A percentile compares a stretch with the other conserved stretches of the same genome.
phyloP scores from a whole-genome alignment of 2,329 filamentous ascomycete genomes.

The Sporothrix sp. region DNA sequence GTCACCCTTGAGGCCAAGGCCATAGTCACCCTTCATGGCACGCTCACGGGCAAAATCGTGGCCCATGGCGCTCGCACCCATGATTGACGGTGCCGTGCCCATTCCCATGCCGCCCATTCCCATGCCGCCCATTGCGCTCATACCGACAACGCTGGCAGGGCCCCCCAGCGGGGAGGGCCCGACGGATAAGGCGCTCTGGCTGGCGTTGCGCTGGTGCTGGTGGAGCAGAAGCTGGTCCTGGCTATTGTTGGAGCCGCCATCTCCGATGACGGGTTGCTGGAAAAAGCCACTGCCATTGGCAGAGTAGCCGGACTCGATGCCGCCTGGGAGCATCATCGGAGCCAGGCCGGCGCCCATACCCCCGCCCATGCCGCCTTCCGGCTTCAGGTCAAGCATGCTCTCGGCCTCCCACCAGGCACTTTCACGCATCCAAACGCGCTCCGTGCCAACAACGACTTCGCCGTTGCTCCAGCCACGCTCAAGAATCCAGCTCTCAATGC shows the following conservation, averaged over 20 bases:
- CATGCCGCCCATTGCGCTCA: slow-evolving; percentile 30
- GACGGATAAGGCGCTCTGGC: slow-evolving; percentile 39
- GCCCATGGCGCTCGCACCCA: slow-evolving; percentile 17
- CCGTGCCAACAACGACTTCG: slow-evolving; percentile 80
- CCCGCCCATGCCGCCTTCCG: slow-evolving; percentile 31
- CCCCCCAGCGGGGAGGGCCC: slow-evolving; percentile 27
- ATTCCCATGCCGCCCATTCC: slow-evolving; percentile 26
- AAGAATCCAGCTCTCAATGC: slow-evolving; percentile 86
- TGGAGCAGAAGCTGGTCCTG: slow-evolving; percentile 61
- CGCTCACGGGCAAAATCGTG: slow-evolving; percentile 26
- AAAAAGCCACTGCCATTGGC: slow-evolving; percentile 62
- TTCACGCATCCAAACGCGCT: slow-evolving; percentile 94
- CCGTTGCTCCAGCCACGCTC: slow-evolving; percentile 98
- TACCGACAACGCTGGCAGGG: slow-evolving; percentile 13
- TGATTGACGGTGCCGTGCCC: slow-evolving; percentile 40
- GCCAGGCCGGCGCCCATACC: slow-evolving; percentile 20
- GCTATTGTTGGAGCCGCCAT: slow-evolving; percentile 54
- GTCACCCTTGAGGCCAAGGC: slow-evolving; percentile 79
- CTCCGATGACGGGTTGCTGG: slow-evolving; percentile 48
- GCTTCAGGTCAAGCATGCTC: slow-evolving; percentile 85
- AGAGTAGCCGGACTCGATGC: slow-evolving; percentile 65
- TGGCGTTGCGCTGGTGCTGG: slow-evolving; percentile 43
- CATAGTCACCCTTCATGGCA: slow-evolving; percentile 65
- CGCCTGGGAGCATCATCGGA: slow-evolving; percentile 35
- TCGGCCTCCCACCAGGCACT: slow-evolving; percentile 96